phyloP scores from a whole-genome alignment of 1,139 yeast species.

The Magnusiomyces paraingens region DNA sequence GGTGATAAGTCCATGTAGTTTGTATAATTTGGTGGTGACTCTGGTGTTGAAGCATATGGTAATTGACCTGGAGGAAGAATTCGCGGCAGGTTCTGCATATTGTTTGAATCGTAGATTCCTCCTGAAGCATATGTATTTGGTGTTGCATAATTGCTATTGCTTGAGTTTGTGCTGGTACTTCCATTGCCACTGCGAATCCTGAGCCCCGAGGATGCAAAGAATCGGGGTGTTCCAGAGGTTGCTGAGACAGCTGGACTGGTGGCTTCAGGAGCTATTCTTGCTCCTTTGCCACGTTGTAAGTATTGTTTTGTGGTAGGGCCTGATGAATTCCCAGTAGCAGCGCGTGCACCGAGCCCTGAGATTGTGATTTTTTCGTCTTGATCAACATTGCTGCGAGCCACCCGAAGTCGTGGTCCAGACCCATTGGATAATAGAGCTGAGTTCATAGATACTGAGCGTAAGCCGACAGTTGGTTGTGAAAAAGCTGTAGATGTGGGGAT shows the following conservation, averaged over 20 bases:
- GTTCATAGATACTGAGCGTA: not conserved
- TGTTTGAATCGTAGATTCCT: not conserved
- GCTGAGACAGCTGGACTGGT: slow-evolving; percentile 5
- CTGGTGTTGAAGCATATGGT: not conserved
- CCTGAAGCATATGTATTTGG: not conserved
- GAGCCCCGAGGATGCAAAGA: slow-evolving; percentile 14
- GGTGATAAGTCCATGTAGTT: too few relatives aligned
- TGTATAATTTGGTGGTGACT: too few relatives aligned
- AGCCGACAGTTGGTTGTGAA: too few relatives aligned
- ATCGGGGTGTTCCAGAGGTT: slow-evolving; percentile 12
- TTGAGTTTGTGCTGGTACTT: slow-evolving; percentile 2
- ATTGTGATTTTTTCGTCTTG: not conserved
- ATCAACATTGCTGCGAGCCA: not conserved
- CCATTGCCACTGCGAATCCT: slow-evolving; percentile 9
- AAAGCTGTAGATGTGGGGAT: too few relatives aligned
- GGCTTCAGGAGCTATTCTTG: slow-evolving; percentile 4
- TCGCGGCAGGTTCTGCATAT: not conserved
- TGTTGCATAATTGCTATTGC: not conserved
- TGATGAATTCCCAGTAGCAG: too few relatives aligned
- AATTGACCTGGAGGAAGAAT: not conserved
- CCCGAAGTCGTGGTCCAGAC: not conserved
- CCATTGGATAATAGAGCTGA: slow-evolving; percentile 9
- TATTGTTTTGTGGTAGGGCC: too few relatives aligned
- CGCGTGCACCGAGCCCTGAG: too few relatives aligned
- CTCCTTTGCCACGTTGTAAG: slow-evolving; percentile 4